Evolutionary conservation across 345 rosid species (phyloP).

Genomic region (Corchorus olitorius): DNA sequence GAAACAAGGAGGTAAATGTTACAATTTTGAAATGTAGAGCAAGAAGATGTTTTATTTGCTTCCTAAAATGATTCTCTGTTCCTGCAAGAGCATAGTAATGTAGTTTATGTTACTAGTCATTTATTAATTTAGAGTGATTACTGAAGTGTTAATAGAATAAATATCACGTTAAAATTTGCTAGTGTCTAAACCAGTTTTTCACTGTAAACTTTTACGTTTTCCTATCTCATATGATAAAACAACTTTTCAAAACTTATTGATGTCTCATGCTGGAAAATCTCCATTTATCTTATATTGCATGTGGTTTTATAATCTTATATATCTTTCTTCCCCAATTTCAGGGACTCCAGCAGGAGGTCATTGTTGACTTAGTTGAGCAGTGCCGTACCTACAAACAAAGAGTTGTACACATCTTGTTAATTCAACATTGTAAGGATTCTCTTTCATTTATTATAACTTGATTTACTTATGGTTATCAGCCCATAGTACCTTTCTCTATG

Average conservation of each 20-base stretch:
- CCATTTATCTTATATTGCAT: no score
- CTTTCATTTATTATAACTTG: background rate
- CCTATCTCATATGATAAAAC: background rate
- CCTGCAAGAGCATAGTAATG: background rate
- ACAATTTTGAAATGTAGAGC: conserved; percentile 6
- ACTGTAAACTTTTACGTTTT: background rate
- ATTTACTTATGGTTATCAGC: conserved; percentile 3
- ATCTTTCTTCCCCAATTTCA: conserved; percentile 35
- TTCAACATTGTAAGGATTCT: conserved; percentile 79
- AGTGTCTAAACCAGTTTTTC: no score
- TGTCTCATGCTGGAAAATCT: no score
- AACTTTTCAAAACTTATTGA: background rate
- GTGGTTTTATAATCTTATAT: conserved; percentile 1
- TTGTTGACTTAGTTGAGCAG: conserved; percentile 95
- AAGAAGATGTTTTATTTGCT: conserved; percentile 1
- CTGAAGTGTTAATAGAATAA: background rate
- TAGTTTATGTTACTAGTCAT: background rate
- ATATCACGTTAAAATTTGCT: background rate
- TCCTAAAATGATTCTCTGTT: conserved; percentile 3
- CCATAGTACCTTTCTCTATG: background rate
- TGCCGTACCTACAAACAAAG: conserved; percentile 97
- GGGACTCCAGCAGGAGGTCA: conserved; percentile 97
- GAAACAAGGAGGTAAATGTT: conserved; percentile 76
- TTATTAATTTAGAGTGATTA: background rate
- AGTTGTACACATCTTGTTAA: conserved; percentile 93